phyloP scores from a whole-genome alignment of 2,329 filamentous ascomycete genomes.

The Clathrospora elynae region DNA sequence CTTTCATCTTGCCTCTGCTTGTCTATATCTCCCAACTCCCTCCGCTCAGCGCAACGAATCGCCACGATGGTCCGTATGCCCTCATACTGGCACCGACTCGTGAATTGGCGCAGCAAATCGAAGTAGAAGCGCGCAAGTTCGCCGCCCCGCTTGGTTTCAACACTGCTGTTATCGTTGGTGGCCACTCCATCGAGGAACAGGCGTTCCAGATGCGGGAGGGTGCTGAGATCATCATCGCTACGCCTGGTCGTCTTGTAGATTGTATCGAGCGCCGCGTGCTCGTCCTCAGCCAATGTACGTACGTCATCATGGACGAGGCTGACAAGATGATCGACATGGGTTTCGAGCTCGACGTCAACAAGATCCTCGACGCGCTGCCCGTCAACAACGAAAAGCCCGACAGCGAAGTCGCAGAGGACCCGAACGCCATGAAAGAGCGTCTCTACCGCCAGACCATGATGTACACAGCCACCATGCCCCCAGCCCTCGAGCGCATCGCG shows the following conservation, averaged over 20 bases:
- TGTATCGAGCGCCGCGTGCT: slow-evolving; percentile 92
- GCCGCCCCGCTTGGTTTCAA: slow-evolving; percentile 88
- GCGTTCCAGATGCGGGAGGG: slow-evolving; percentile 87
- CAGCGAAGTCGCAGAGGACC: slow-evolving; percentile 85
- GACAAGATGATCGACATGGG: slow-evolving; percentile 99
- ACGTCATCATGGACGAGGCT: slow-evolving; percentile 99
- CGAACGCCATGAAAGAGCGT: slow-evolving; percentile 80
- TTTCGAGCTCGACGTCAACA: slow-evolving; percentile 97
- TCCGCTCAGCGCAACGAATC: slow-evolving; percentile 79
- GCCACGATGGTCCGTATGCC: slow-evolving; percentile 95
- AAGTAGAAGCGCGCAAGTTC: slow-evolving; percentile 91
- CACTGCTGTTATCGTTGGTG: slow-evolving; percentile 96
- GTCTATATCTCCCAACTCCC: slow-evolving; percentile 94
- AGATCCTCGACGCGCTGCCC: slow-evolving; percentile 92
- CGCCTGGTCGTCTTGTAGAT: slow-evolving; percentile 93
- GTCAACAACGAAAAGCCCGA: slow-evolving; percentile 95
- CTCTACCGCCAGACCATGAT: slow-evolving; percentile 99
- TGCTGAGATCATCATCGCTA: slow-evolving; percentile 98
- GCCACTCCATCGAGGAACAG: slow-evolving; percentile 93
- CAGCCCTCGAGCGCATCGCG: slow-evolving; percentile 91
- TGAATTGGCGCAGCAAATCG: slow-evolving; percentile 97
- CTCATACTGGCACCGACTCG: slow-evolving; percentile 95
- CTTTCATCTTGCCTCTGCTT: slow-evolving; percentile 87
- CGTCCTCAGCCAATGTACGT: slow-evolving; percentile 94
- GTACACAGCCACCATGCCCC: slow-evolving; percentile 99